Evolutionary conservation across 805 yeast species (phyloP), one percentile per base, ranked within the genome.

Genomic region (Kluyveromyces wickerhamii): DNA sequence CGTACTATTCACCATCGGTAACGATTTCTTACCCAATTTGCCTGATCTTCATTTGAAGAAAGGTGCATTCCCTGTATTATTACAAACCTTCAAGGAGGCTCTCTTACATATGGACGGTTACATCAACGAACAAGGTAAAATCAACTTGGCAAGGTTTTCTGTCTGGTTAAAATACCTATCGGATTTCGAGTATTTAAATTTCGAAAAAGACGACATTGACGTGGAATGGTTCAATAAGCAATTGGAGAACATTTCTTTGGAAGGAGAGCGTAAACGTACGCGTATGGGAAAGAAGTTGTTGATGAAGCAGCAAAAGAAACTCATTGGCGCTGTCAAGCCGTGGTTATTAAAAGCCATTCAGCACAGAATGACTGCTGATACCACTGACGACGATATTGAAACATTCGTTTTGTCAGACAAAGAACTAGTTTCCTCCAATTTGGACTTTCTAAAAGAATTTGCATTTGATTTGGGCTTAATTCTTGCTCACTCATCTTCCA

Each of bases 1-100:
- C 41, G 80, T 89, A 49, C 74, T 86, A 79, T 88, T 85, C 53
- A 95, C 92, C 41, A 85, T 92, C 48, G 99, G 99, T 50, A 92
- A 92, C 54, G 99, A 92, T 70, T 92, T 92, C 77, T 71, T 92
- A 52, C 98, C 99, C 17, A 85, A 92, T 55, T 71, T 94, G 48
- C 98, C 99, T 0, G 95, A 88, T 59, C 68, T 92, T 47, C 88
- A 85, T 56, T 71, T 92, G 45, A 88, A 87, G 54, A 92, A 88
- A 48, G 97, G 96, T 47, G 98, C 97, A 1, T 83, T 92, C 65
- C 95, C 97, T n/a, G 71, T 87, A 20, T 68, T 92, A 50, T 67
- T 92, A 47, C 85, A 79, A 42, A 80, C 96, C 11, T 92, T 92
- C 64, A 92, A 88, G 57, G 77, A 76, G 49, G 76, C 88, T 18